Conservation (phyloP, 179 eudicot species). For the Patellifolia procumbens region DNA sequence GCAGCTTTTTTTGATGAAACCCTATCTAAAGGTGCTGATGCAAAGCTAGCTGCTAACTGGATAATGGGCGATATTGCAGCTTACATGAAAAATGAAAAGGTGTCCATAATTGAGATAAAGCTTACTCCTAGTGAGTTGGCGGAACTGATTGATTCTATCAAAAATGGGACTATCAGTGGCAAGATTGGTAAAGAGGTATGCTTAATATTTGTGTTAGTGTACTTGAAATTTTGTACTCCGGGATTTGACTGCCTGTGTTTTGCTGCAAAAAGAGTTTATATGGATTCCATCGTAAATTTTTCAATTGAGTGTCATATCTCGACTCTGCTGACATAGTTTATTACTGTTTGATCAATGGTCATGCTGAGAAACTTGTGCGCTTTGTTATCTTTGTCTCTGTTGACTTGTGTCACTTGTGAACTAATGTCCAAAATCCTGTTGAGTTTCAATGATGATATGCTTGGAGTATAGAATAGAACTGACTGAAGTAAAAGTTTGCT, state of each 20-base stretch:
- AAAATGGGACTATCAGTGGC: constrained; percentile 83
- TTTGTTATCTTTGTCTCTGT: background rate
- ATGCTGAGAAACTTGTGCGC: background rate
- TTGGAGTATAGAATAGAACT: background rate
- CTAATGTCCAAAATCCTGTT: background rate
- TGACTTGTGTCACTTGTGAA: background rate
- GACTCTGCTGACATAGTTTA: background rate
- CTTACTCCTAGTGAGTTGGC: constrained; percentile 79
- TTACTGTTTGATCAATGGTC: background rate
- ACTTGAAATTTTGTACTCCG: background rate
- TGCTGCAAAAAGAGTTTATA: background rate
- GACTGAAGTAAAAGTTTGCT: background rate
- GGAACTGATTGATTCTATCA: constrained; percentile 77
- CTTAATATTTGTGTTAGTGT: background rate
- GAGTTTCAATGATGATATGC: background rate
- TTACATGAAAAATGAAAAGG: constrained; percentile 77
- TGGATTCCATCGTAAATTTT: background rate
- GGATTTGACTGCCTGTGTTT: background rate
- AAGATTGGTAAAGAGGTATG: constrained; percentile 95
- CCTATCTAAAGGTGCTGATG: constrained; percentile 66
- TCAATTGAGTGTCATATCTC: background rate
- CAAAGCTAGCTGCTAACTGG: constrained; percentile 95
- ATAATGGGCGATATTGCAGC: constrained; percentile 97
- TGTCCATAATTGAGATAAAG: constrained; percentile 68
- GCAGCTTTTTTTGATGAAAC: constrained; percentile 90